These are phyloP conservation scores for Polyporus arcularius DNA, from an alignment of 768 basidiomycete genomes.

Conservation along the genomic window DNA sequence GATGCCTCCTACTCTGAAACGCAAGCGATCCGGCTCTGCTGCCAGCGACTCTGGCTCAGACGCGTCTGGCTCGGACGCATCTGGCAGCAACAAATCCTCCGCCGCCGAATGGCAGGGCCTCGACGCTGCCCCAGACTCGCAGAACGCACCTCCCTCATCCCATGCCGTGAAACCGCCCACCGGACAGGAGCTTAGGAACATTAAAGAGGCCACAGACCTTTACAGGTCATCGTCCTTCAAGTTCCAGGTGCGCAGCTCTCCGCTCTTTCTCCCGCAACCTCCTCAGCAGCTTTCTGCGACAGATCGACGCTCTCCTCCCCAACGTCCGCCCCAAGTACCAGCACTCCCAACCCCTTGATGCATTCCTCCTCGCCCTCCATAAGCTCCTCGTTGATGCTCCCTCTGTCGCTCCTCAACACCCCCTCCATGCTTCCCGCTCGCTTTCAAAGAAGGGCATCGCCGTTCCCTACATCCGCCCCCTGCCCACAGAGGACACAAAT, in stretches of 20 bases:
- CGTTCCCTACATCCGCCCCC: slow-evolving; percentile 69
- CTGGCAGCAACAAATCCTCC: neutral
- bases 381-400: slow-evolving; percentile 62
- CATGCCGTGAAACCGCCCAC: slow-evolving; percentile 54
- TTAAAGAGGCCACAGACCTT: slow-evolving; percentile 74
- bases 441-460: slow-evolving; percentile 56
- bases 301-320: slow-evolving; percentile 83
- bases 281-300: neutral
- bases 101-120: slow-evolving; percentile 6
- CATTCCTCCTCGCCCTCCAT: slow-evolving; percentile 69
- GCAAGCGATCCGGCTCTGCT: no score
- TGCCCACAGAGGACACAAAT: slow-evolving; percentile 76
- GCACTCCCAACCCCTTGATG: slow-evolving; percentile 58
- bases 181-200: slow-evolving; percentile 66
- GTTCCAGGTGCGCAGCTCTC: slow-evolving; percentile 58
- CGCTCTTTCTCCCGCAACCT: neutral
- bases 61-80: neutral
- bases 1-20: neutral
- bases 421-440: slow-evolving; percentile 60
- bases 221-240: slow-evolving; percentile 83
- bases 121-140: neutral
- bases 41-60: neutral
- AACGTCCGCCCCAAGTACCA: slow-evolving; percentile 69
- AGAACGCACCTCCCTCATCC: neutral
- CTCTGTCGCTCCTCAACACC: slow-evolving; percentile 58